Evolutionary conservation across 805 yeast genomes (phyloP), one percentile per base, ranked within the genome.

Genomic region (Myxozyma neglecta): DNA sequence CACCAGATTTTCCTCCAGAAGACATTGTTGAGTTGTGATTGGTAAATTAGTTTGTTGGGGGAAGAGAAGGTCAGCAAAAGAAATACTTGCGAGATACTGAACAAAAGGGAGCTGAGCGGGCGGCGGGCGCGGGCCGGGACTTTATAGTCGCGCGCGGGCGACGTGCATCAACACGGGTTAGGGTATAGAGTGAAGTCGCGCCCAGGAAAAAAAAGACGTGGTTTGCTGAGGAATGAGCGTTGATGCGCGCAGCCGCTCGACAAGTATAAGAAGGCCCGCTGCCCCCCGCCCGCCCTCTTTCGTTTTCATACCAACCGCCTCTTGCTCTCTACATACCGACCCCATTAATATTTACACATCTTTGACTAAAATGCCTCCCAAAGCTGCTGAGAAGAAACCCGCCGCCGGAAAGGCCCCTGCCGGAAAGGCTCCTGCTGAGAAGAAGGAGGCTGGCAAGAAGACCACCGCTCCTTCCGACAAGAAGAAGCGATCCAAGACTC

Each of bases 341-440:
- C 35, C 8, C 54, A 39, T 42, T 43, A 42, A 44, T 16, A 16
- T 13, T 16, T 9, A 32, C 50, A 32, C 39, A 36, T 7, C 40
- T 16, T 13, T 20, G 10, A n/a, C 6, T 58, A 71, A 64, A 73
- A 78, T 77, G 80, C 75, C 79, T 62, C 74, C 79, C 52, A 75
- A 74, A 68, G 78, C 80, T 74, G 87, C 85, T 73, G 85, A 82
- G 77, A 83, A 84, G 84, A 83, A 84, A 76, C 86, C 86, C 73
- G 74, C 73, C 48, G 79, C 80, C 68, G 74, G 77, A 61, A 78
- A 77, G 76, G 80, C 80, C 65, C 81, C 82, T 68, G 98, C 97
- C 78, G 92, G 97, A 74, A 92, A 92, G 82, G 96, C 96, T 70
- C 97, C 97, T 76, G 96, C 96, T 79, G 96, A 89, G 80, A 90